Percentiles rank a stretch among this genome's conserved stretches.
Conservation (phyloP, 192 early-diverging fungal species). For the Coemansia pectinata region DNA sequence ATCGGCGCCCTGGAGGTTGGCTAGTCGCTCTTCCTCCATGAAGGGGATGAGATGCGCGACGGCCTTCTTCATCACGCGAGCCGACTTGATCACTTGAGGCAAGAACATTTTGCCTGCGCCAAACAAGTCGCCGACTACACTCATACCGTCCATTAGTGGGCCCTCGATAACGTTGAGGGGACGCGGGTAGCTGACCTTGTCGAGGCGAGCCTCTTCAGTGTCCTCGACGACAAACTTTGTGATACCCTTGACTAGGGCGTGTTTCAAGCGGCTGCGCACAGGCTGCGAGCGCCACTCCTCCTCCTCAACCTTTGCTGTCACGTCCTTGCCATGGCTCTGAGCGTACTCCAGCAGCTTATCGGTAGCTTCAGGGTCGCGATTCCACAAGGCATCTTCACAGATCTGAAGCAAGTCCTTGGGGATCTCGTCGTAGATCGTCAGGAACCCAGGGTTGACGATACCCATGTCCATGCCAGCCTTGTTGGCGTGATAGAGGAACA, state of each 20-base stretch:
- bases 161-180: conserved; percentile 96
- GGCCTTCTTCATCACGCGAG: conserved; percentile 97
- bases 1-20: conserved; percentile 61
- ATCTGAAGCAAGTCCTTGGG: conserved; percentile 90
- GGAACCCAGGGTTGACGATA: conserved; percentile 95
- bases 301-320: conserved; percentile 68
- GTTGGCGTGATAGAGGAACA: conserved; percentile 87
- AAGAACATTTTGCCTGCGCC: conserved; percentile 97
- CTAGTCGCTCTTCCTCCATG: conserved; percentile 89
- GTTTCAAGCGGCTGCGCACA: conserved; percentile 73
- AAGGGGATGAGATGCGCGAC: conserved; percentile 93
- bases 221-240: conserved; percentile 92
- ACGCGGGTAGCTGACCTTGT: conserved; percentile 74
- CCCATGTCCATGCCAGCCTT: conserved; percentile 96
- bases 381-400: conserved; percentile 93
- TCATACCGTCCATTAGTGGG: conserved; percentile 95
- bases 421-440: conserved; percentile 96
- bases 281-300: conserved; percentile 83
- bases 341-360: conserved; percentile 94
- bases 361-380: conserved; percentile 86
- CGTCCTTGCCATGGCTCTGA: conserved; percentile 71
- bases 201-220: conserved; percentile 87
- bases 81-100: conserved; percentile 96
- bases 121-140: conserved; percentile 91
- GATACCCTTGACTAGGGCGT: conserved; percentile 92